Evolutionary conservation across 257 asterid species (phyloP).

Genomic region (Petunia axillaris): DNA sequence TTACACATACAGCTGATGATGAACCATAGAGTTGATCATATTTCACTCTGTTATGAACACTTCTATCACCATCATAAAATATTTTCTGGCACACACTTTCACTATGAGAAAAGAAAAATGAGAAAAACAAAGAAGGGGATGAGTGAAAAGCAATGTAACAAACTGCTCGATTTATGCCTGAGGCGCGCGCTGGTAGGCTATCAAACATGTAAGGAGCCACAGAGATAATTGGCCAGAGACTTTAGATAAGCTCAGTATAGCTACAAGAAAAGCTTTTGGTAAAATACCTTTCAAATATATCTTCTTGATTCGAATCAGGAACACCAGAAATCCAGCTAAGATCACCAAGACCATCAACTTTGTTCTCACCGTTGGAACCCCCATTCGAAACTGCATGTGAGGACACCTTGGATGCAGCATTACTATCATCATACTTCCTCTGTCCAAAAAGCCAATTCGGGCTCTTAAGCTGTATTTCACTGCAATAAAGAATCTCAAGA

Average conservation of each 20-base stretch:
- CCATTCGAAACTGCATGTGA: slow-evolving; percentile 51
- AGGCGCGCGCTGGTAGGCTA: too few species aligned
- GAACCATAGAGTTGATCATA: not conserved
- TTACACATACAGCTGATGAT: slow-evolving; percentile 3
- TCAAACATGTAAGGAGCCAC: too few species aligned
- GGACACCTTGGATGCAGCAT: slow-evolving; percentile 52
- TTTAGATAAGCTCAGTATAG: not conserved
- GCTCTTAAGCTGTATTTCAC: slow-evolving; percentile 95
- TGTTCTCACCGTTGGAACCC: slow-evolving; percentile 53
- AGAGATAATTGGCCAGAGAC: too few species aligned
- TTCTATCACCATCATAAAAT: not conserved
- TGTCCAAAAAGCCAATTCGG: slow-evolving; percentile 99
- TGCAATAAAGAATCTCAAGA: slow-evolving; percentile 39
- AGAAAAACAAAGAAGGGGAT: not conserved
- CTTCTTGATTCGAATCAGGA: slow-evolving; percentile 75
- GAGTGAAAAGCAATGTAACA: not conserved
- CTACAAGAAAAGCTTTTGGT: slow-evolving; percentile 13
- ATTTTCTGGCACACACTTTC: not conserved
- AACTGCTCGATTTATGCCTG: too few species aligned
- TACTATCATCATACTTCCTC: slow-evolving; percentile 75
- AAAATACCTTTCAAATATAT: slow-evolving; percentile 73
- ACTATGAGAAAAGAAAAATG: not conserved
- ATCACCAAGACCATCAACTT: slow-evolving; percentile 54
- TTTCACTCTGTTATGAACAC: not conserved
- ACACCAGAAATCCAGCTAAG: slow-evolving; percentile 71